A percentile compares a stretch with the other conserved stretches of the same genome.
phyloP scores from a whole-genome alignment of 768 basidiomycete genomes.

The Holtermanniella nyarrowii region DNA sequence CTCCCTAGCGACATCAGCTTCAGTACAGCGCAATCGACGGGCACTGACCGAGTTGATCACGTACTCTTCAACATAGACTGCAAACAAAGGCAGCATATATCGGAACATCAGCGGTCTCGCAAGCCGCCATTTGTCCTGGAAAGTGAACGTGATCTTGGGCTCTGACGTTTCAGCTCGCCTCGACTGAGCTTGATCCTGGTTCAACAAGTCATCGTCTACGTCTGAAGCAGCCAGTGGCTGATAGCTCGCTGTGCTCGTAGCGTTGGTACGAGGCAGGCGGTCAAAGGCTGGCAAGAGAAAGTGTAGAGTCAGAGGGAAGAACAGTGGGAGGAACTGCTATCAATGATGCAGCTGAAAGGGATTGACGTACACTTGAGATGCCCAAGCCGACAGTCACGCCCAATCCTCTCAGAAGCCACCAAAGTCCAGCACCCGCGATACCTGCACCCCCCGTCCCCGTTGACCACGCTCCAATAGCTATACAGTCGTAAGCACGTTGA shows the following conservation, averaged over 20 bases:
- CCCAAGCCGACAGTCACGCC: constrained; percentile 78
- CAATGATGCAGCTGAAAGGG: not conserved
- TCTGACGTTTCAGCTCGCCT: not conserved
- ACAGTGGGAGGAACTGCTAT: constrained; percentile 63
- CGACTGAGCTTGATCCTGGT: not conserved
- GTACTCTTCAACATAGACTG: constrained; percentile 53
- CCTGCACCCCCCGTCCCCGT: constrained; percentile 92
- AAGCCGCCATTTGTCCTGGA: constrained; percentile 66
- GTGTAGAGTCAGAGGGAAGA: constrained; percentile 67
- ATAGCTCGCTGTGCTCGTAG: constrained; percentile 6
- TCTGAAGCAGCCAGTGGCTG: constrained; percentile 31
- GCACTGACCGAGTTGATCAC: constrained; percentile 46
- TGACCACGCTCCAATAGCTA: constrained; percentile 88
- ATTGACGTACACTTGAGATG: constrained; percentile 40
- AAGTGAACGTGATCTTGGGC: constrained; percentile 46
- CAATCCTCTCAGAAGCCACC: constrained; percentile 83
- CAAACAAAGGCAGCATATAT: constrained; percentile 79
- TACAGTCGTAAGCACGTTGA: too few species aligned
- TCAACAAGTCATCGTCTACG: constrained; percentile 18
- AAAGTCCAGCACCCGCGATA: constrained; percentile 78
- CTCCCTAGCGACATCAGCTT: constrained; percentile 49
- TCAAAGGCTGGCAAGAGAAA: constrained; percentile 62
- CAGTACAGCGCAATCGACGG: not conserved
- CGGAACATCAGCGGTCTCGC: constrained; percentile 65
- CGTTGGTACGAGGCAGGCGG: constrained; percentile 34